Base-by-base conservation (phyloP, 495 filamentous ascomycete species). In the Choiromyces venosus region DNA sequence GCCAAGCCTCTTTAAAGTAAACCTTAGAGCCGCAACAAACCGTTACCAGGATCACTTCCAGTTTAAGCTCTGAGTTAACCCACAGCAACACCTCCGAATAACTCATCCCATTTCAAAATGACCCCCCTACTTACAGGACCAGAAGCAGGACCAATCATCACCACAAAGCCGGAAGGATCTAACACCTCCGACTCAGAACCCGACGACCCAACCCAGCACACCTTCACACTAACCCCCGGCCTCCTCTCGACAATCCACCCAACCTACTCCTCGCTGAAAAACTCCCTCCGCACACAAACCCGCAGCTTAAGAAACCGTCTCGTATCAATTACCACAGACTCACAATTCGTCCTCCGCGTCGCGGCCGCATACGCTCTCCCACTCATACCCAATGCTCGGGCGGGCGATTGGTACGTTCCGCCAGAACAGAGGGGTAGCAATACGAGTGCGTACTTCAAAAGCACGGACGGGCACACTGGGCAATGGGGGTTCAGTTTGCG, bases 341-440 rank as follows among this genome's bases (percentile, higher is more conserved):
- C 90, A 18, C 77, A 81, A 25, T 94, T 93, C 80, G 89, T 92
- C 21, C 82, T 82, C 21, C 83, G 86, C 16, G 88, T 90, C 0
- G 84, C 83, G 4, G 77, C 76, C 40, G 82, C 83, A 18, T 85
- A 87, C 68, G 78, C 79, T 33, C 84, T 95, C n/a, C 94, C 94
- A 0, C 83, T 97, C n/a, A 84, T 99, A 35, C 91, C 93, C 35
- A 99, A 99, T 78, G 92, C 97, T 82, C 86, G 95, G 68, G 97
- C 94, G 79, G 95, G 95, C 1, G 93, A 92, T 81, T 99, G 95
- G 95, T 99, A 99, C 82, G 91, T 97, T 46, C 84, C 88, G 38
- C 90, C 92, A 0, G 81, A 82, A 29, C 65, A 37, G 18, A 67
- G 68, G 18, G 76, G 72, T 16, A 93, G 93, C 80, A 83, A 83